These are phyloP conservation scores for Ophiostoma himal-ulmi DNA, from an alignment of 2,329 filamentous ascomycete species.

Conservation along the genomic window DNA sequence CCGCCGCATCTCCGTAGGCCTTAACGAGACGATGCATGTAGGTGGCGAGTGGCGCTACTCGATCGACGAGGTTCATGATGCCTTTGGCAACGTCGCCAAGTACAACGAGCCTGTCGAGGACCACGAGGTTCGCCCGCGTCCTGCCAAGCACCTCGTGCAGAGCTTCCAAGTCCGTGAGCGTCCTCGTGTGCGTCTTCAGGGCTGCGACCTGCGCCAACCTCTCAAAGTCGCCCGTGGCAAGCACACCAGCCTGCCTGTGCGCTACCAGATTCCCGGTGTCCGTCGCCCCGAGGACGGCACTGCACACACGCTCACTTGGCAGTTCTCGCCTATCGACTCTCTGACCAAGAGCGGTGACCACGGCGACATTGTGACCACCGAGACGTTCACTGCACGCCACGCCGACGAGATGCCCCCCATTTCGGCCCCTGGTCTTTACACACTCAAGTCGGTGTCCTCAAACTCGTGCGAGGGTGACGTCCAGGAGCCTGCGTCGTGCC, in stretches of 20 bases:
- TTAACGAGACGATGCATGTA: constrained; percentile 82
- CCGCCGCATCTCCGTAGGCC: constrained; percentile 67
- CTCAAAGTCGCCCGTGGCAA: constrained; percentile 77
- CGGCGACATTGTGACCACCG: constrained; percentile 51
- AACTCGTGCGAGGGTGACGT: constrained; percentile 82
- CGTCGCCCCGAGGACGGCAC: constrained; percentile 47
- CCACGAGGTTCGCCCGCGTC: constrained; percentile 55
- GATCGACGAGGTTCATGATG: constrained; percentile 88
- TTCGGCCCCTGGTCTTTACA: constrained; percentile 77
- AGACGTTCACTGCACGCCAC: constrained; percentile 56
- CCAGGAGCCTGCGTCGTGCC: constrained; percentile 86
- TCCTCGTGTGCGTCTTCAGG: constrained; percentile 63
- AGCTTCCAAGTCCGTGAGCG: constrained; percentile 81
- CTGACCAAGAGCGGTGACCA: constrained; percentile 66
- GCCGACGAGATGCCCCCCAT: constrained; percentile 61
- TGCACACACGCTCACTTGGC: constrained; percentile 69
- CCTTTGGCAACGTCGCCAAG: constrained; percentile 75
- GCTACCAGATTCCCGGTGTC: constrained; percentile 58
- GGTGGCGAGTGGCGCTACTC: constrained; percentile 83
- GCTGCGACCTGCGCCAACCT: constrained; percentile 73
- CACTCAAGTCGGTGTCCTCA: constrained; percentile 70
- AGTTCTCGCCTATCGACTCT: constrained; percentile 69
- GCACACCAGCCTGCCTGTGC: constrained; percentile 61
- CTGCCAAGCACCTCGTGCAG: constrained; percentile 60
- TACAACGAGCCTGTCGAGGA: constrained; percentile 66